Evolutionary conservation across 768 basidiomycete species (phyloP).

Genomic region (Naganishia randhawae): DNA sequence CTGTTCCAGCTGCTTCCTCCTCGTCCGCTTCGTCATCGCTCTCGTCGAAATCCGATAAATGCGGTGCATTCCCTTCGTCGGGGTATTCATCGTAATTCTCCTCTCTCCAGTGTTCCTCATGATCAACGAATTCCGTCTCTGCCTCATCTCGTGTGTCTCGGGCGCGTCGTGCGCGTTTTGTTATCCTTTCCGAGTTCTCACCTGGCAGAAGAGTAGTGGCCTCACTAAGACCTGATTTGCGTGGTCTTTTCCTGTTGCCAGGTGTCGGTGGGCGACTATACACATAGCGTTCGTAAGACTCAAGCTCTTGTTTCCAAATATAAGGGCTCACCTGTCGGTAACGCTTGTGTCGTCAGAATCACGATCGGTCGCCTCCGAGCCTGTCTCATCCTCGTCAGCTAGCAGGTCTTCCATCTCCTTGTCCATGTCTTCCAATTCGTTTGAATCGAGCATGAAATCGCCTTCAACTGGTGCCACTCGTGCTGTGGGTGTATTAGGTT

Average conservation of each 20-base stretch:
- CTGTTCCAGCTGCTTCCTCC: constrained; percentile 22
- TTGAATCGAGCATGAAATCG: constrained; percentile 54
- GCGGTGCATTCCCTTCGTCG: constrained; percentile 28
- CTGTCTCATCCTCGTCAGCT: constrained; percentile 47
- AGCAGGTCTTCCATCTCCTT: constrained; percentile 83
- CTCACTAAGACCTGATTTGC: constrained; percentile 20
- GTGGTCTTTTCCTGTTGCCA: constrained; percentile 22
- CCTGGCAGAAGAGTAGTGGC: neutral
- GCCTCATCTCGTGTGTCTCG: constrained; percentile 14
- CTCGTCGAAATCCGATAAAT: constrained; percentile 26
- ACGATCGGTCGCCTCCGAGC: constrained; percentile 16
- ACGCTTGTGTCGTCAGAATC: constrained; percentile 11
- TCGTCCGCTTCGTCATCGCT: constrained; percentile 33
- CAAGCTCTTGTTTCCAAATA: neutral
- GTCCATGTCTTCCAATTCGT: constrained; percentile 79
- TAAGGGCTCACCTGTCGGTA: neutral
- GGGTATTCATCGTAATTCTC: constrained; percentile 31
- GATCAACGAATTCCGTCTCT: constrained; percentile 26
- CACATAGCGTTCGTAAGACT: neutral
- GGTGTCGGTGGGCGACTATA: constrained; percentile 21
- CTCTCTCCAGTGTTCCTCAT: constrained; percentile 21
- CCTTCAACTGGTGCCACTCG: constrained; percentile 30
- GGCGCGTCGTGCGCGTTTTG: constrained; percentile 19
- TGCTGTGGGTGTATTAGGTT: neutral
- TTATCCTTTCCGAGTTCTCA: constrained; percentile 7